Evolutionary conservation across 2,329 filamentous ascomycete genomes (phyloP).

Genomic region (Pseudogymnoascus sp.): DNA sequence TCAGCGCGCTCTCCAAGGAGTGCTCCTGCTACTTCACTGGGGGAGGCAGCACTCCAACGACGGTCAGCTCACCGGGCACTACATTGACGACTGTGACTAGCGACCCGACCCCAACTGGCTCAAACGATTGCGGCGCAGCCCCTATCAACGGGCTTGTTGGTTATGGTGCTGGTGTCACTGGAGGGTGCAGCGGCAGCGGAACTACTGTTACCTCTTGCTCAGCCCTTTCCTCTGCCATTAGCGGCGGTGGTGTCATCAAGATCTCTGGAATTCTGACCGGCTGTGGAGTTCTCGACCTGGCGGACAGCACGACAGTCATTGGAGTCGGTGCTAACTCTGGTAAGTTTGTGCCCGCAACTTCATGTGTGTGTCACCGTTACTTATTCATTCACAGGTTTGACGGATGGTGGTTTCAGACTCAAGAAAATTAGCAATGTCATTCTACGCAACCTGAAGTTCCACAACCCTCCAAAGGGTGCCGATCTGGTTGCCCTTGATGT

Average conservation of each 20-base stretch:
- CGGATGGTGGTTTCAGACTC: slow-evolving; percentile 36
- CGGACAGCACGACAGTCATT: slow-evolving; percentile 36
- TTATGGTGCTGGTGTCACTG: slow-evolving; percentile 24
- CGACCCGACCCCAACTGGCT: background rate
- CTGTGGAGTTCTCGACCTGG: slow-evolving; percentile 30
- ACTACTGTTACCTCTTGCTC: slow-evolving; percentile 38
- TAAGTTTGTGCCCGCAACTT: background rate
- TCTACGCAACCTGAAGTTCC: slow-evolving; percentile 42
- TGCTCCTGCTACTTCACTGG: slow-evolving; percentile 26
- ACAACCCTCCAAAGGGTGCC: slow-evolving; percentile 34
- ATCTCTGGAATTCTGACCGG: slow-evolving; percentile 33
- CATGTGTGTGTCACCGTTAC: background rate
- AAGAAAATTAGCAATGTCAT: slow-evolving; percentile 41
- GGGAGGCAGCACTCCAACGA: slow-evolving; percentile 15
- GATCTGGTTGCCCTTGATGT: slow-evolving; percentile 39
- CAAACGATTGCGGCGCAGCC: background rate
- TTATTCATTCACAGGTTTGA: slow-evolving; percentile 25
- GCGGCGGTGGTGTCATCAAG: slow-evolving; percentile 28
- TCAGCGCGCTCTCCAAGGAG: slow-evolving; percentile 27
- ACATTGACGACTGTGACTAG: slow-evolving; percentile 16
- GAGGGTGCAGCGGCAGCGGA: slow-evolving; percentile 35
- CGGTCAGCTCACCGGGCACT: slow-evolving; percentile 15
- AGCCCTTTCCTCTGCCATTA: slow-evolving; percentile 31
- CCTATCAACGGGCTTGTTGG: background rate
- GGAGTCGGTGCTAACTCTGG: slow-evolving; percentile 32